Evolutionary conservation across 305 asterid genomes (phyloP).

Genomic region (Fraxinus floribunda): DNA sequence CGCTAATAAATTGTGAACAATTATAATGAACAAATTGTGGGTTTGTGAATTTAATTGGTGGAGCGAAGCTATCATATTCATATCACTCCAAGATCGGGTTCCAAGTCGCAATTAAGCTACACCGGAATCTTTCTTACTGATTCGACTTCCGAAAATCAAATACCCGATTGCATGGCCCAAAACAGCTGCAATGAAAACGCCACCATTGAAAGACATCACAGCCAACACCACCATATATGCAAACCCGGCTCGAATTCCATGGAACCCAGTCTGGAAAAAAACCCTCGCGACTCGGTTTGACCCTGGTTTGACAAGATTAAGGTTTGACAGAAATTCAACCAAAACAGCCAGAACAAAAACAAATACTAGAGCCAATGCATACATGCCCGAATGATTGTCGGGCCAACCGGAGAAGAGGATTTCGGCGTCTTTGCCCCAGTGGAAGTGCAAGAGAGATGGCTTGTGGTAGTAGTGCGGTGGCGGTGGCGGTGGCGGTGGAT

Average conservation of each 20-base stretch:
- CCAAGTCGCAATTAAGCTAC: slow-evolving; percentile 5
- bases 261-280: slow-evolving; percentile 56
- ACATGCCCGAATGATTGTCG: slow-evolving; percentile 61
- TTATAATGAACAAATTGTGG: neutral
- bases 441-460: slow-evolving; percentile 41
- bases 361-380: slow-evolving; percentile 51
- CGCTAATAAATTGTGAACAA: neutral
- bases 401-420: slow-evolving; percentile 75
- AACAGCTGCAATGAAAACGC: slow-evolving; percentile 61
- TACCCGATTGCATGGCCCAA: slow-evolving; percentile 75
- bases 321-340: slow-evolving; percentile 52
- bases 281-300: slow-evolving; percentile 42
- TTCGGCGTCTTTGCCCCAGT: slow-evolving; percentile 58
- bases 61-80: neutral
- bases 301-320: slow-evolving; percentile 56
- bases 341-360: slow-evolving; percentile 45
- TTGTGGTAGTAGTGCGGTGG: slow-evolving; percentile 32
- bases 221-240: slow-evolving; percentile 72
- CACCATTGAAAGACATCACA: slow-evolving; percentile 75
- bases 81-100: neutral
- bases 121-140: slow-evolving; percentile 28
- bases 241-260: slow-evolving; percentile 70
- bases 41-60: neutral
- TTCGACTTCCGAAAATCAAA: slow-evolving; percentile 56
- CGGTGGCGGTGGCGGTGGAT: slow-evolving; percentile 27